Conservation (phyloP, 2,329 filamentous ascomycete species). For the Allantophomopsis cytisporea region DNA sequence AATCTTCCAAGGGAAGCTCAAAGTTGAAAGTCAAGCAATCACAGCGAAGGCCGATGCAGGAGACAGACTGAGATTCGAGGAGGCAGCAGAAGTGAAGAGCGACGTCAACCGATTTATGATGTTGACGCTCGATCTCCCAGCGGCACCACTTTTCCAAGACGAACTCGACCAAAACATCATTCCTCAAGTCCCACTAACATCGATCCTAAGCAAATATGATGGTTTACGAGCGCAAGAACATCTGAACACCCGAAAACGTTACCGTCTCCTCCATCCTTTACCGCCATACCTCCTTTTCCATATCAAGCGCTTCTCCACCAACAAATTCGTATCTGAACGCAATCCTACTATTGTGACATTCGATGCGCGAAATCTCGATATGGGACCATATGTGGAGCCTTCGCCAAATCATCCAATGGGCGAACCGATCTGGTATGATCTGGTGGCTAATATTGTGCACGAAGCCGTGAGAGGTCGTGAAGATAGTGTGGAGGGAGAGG, state of each 20-base stretch:
- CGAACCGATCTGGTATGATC: constrained; percentile 86
- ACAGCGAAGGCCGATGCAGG: constrained; percentile 79
- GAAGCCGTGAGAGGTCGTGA: constrained; percentile 67
- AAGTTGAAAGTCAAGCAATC: constrained; percentile 87
- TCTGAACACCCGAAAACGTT: constrained; percentile 75
- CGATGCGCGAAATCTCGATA: constrained; percentile 71
- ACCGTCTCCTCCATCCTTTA: constrained; percentile 78
- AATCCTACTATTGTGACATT: constrained; percentile 99
- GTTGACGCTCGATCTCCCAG: constrained; percentile 82
- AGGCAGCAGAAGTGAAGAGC: constrained; percentile 68
- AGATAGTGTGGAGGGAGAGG: constrained; percentile 76
- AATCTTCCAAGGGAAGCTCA: constrained; percentile 85
- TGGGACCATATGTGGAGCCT: constrained; percentile 84
- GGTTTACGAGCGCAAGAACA: constrained; percentile 79
- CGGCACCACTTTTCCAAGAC: constrained; percentile 91
- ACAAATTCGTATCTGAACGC: constrained; percentile 91
- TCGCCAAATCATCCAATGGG: constrained; percentile 60
- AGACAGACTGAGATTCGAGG: constrained; percentile 84
- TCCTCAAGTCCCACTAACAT: constrained; percentile 73
- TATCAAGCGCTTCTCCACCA: constrained; percentile 91
- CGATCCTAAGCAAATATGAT: constrained; percentile 85
- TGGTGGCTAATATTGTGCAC: constrained; percentile 89
- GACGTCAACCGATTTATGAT: constrained; percentile 75
- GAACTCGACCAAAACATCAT: constrained; percentile 93
- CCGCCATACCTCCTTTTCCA: constrained; percentile 89